phyloP scores from a whole-genome alignment of 805 yeast genomes.

The Suhomyces canberraensis region DNA sequence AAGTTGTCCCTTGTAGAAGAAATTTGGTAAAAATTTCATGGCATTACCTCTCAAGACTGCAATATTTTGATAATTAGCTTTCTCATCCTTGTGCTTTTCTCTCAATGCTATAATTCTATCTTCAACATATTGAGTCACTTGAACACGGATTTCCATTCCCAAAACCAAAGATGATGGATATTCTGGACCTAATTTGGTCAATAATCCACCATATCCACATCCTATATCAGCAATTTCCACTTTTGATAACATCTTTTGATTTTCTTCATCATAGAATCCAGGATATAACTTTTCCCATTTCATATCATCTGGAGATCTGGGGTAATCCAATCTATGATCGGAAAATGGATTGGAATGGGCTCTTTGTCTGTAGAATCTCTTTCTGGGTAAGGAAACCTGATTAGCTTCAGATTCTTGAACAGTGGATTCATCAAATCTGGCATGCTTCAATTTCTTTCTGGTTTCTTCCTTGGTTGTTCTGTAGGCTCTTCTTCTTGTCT shows the following conservation, averaged over 20 bases:
- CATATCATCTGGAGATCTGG: constrained; percentile 77
- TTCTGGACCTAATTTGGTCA: constrained; percentile 73
- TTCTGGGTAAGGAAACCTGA: constrained; percentile 62
- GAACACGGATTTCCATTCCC: constrained; percentile 98
- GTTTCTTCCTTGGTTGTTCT: constrained; percentile 45
- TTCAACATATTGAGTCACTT: constrained; percentile 95
- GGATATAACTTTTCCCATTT: constrained; percentile 84
- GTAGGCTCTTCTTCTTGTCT: constrained; percentile 46
- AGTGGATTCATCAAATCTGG: constrained; percentile 37
- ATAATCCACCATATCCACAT: constrained; percentile 94
- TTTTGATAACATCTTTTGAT: constrained; percentile 42
- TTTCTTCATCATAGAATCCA: constrained; percentile 41
- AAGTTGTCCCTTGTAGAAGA: constrained; percentile 77
- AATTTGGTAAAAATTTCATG: constrained; percentile 95
- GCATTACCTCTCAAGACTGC: constrained; percentile 92
- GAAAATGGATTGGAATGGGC: constrained; percentile 98
- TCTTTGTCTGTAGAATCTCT: constrained; percentile 89
- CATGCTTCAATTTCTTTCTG: constrained; percentile 44
- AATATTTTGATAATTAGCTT: constrained; percentile 66
- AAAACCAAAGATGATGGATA: constrained; percentile 73
- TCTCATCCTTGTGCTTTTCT: constrained; percentile 40
- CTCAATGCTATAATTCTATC: constrained; percentile 91
- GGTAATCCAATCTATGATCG: constrained; percentile 90
- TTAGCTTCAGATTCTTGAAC: constrained; percentile 18
- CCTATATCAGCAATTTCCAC: constrained; percentile 96